Evolutionary conservation across 805 yeast species (phyloP).

Genomic region (Starmera quercuum): DNA sequence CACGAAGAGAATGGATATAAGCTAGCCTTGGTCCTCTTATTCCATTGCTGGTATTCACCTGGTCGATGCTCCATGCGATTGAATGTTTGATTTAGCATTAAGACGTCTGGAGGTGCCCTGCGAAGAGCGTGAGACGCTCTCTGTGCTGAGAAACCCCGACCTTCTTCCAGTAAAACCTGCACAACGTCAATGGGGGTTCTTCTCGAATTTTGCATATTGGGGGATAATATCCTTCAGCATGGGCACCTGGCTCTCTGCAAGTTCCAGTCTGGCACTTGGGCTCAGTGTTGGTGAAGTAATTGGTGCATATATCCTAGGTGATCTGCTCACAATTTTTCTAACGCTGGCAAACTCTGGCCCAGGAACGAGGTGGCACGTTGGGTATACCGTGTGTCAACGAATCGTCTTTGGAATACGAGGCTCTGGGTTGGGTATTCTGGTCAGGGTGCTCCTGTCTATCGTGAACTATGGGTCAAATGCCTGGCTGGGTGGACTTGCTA

Average conservation of each 20-base stretch:
- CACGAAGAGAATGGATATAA: no score
- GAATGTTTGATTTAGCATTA: no score
- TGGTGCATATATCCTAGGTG: conserved; percentile 36
- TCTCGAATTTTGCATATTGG: conserved; percentile 37
- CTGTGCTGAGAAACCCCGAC: not conserved
- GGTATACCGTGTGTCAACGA: conserved; percentile 35
- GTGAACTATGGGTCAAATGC: conserved; percentile 41
- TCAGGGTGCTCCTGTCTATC: conserved; percentile 35
- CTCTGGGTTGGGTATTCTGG: conserved; percentile 30
- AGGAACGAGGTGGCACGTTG: conserved; percentile 42
- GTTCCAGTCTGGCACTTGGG: conserved; percentile 37
- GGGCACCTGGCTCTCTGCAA: conserved; percentile 38
- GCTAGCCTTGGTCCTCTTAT: no score
- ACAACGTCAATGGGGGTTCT: conserved; percentile 31
- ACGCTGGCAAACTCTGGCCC: conserved; percentile 40
- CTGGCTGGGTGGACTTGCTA: conserved; percentile 36
- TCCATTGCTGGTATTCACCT: no score
- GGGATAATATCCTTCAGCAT: conserved; percentile 36
- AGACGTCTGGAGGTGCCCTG: not conserved
- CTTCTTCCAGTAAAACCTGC: conserved; percentile 8
- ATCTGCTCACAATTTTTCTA: conserved; percentile 33
- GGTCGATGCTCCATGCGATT: no score
- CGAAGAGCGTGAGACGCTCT: not conserved
- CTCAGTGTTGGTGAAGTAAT: conserved; percentile 37
- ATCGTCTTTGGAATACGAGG: conserved; percentile 41